Base-by-base conservation (phyloP, 345 rosid species). In the Hibiscus syriacus region DNA sequence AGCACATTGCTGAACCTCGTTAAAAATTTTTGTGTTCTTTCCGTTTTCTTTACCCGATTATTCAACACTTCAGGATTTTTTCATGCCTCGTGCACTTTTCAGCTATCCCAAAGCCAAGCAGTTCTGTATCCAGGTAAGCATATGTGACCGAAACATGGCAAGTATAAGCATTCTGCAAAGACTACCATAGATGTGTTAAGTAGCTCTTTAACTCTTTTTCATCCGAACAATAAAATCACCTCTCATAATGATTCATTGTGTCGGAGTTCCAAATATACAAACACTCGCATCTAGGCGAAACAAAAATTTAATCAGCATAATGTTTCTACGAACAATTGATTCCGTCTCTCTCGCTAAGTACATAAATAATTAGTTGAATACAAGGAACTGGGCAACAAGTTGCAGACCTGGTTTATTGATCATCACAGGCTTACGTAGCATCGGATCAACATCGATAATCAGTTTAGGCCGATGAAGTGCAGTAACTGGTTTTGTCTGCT, bases 391-490 rank as follows among this genome's bases (percentile, higher is more conserved):
- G n/a, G 5, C 55, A 46, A 53, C 70, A 38, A 52, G 52, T 25
- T 25, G 50, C 89, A 73, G 75, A 90, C 97, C 96, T 84, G 82
- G 84, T 72, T 74, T 75, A 68, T 82, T 82, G 58, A 83, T 71
- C 59, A 87, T 80, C 49, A 72, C 55, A 75, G 87, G 85, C 49
- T 67, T 78, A 77, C 63, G 71, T 59, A 72, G 34, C 4, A 80
- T 26, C 12, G 81, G 38, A 77, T 83, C 82, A 49, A 82, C 43
- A 77, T 83, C 82, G 54, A 78, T 70, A 65, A 78, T 76, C 55
- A 66, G 85, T 70, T 66, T 72, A 3, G 74, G 70, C 55, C 80
- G 74, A 19, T 57, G 55, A 58, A 74, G 55, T 3, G 76, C 77
- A 60, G 52, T 68, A 26, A 78, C 46, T 0, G 80, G 81, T 56